phyloP scores from a whole-genome alignment of 2,329 filamentous ascomycete species.

The Alternaria ethzedia region DNA sequence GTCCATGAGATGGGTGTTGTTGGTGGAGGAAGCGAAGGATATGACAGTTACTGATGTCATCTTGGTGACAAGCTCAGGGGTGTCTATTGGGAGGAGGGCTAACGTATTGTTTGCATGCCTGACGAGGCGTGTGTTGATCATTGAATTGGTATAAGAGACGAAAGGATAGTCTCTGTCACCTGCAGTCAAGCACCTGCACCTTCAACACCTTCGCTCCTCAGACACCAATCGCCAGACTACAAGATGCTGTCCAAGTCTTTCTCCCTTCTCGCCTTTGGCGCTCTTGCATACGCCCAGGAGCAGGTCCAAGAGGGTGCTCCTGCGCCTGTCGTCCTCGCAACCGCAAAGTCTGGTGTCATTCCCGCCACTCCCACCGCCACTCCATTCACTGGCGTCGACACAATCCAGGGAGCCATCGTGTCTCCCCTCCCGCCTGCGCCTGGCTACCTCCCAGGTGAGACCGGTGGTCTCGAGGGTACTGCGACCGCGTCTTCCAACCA shows the following conservation, averaged over 20 bases:
- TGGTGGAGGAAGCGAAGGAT: neutral
- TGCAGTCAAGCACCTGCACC: neutral
- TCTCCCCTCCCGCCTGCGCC: conserved; percentile 24
- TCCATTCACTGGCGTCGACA: conserved; percentile 29
- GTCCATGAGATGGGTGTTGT: neutral
- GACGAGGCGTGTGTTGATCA: neutral
- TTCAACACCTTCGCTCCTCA: neutral
- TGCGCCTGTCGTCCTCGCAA: conserved; percentile 20
- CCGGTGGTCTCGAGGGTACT: conserved; percentile 24
- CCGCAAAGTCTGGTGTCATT: conserved; percentile 31
- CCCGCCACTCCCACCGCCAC: conserved; percentile 23
- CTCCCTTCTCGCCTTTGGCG: conserved; percentile 15
- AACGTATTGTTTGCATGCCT: neutral
- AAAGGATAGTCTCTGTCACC: neutral
- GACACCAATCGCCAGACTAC: neutral
- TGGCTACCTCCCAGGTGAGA: conserved; percentile 23
- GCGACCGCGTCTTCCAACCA: conserved; percentile 27
- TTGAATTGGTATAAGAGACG: neutral
- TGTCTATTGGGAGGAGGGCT: neutral
- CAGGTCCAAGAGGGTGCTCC: conserved; percentile 27
- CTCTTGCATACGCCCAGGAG: conserved; percentile 17
- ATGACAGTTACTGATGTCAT: neutral
- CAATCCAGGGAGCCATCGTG: conserved; percentile 36
- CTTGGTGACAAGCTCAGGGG: neutral
- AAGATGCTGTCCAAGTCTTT: conserved; percentile 10